phyloP scores from a whole-genome alignment of 345 rosid species.

The Acer saccharum region DNA sequence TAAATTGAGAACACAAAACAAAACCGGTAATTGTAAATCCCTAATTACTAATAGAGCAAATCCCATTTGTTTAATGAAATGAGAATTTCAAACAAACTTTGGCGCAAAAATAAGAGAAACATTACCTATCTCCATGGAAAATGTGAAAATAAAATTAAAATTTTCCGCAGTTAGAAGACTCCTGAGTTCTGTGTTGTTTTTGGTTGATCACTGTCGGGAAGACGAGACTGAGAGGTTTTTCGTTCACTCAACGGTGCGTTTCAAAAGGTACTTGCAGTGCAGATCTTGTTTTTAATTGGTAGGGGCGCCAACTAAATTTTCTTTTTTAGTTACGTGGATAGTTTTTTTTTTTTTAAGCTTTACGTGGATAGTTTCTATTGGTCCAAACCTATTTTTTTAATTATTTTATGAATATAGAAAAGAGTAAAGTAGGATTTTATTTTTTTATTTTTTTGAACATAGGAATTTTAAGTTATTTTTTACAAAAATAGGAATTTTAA shows the following conservation, averaged over 20 bases:
- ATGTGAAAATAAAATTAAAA: background rate
- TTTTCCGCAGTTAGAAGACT: background rate
- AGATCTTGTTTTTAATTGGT: background rate
- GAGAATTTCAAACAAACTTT: background rate
- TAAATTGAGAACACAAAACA: background rate
- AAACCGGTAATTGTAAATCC: background rate
- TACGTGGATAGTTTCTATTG: too few species aligned
- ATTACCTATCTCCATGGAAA: constrained; percentile 17
- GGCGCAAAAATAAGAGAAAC: background rate
- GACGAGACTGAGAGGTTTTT: background rate
- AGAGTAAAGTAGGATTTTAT: too few species aligned
- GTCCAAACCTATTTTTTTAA: too few species aligned
- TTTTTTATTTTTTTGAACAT: background rate
- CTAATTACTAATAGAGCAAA: background rate
- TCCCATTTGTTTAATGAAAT: background rate
- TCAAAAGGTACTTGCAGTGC: background rate
- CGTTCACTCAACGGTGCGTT: background rate
- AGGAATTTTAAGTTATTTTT: too few species aligned
- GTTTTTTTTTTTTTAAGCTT: background rate
- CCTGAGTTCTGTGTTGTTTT: background rate
- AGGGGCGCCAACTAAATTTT: background rate
- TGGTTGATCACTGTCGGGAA: constrained; percentile 2
- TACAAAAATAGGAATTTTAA: too few species aligned
- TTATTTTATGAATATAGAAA: background rate
- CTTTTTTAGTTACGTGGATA: background rate